Base-by-base conservation (phyloP, 2,329 filamentous ascomycete genomes). In the Aspergillus pseudonomiae region DNA sequence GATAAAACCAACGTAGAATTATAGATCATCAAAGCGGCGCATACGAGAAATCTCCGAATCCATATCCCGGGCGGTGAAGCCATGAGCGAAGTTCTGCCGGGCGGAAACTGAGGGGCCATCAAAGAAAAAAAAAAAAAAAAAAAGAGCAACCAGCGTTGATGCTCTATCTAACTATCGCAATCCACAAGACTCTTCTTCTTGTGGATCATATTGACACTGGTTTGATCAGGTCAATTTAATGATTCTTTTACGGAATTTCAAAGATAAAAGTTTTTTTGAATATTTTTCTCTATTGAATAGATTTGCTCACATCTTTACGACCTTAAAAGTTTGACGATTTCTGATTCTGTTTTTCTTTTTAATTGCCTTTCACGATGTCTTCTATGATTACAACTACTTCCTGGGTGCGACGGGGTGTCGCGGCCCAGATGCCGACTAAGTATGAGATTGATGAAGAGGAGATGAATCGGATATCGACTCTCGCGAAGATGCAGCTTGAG, bases 401-500 rank as follows among this genome's bases (percentile, higher is more conserved):
- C 58, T 93, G 91, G 91, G 90, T 93, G 74, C 89, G 89, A 71
- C 86, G 91, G 63, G 91, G 91, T 58, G 91, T 91, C 72, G 89
- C 91, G 60, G 90, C 91, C 54, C 89, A 89, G 56, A 92, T 93
- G 70, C 91, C 91, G 19, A 84, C 85, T 46, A 91, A 91, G 77
- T 92, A 92, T 75, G 86, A 89, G 63, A 87, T 93, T 62, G 88
- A 93, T 77, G 91, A 93, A 75, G 84, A 85, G 67, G 91, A 93
- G 77, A 91, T 91, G 72, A 85, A 88, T 73, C 87, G 91, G 72
- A 93, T 93, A 81, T 89, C 90, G 19, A 85, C 86, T 74, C 83
- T 93, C 67, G 91, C 91, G 34, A 89, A 90, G 77, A 82, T 92
- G 65, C 91, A 96, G 80, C 86, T 97, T 36, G 92, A 97, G 74